Evolutionary conservation across 1,139 yeast species (phyloP).

Genomic region (Waltiozyma sp.): DNA sequence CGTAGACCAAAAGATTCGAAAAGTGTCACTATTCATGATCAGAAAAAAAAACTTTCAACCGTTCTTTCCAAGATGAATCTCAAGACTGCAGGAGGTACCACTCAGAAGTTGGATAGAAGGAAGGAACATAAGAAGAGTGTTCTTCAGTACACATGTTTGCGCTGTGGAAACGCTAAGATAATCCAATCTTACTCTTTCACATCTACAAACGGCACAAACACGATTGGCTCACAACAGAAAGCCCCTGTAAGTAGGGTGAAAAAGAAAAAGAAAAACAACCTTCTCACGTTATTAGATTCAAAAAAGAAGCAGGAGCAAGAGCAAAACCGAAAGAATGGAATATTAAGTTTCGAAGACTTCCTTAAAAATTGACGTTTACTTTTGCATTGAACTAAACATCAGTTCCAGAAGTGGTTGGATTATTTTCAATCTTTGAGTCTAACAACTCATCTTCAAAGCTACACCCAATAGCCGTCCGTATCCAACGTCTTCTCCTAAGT

Average conservation of each 20-base stretch:
- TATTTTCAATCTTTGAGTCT: background rate
- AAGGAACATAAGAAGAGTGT: background rate
- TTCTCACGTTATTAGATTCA: slow-evolving; percentile 27
- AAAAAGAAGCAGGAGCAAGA: slow-evolving; percentile 30
- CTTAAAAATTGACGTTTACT: slow-evolving; percentile 21
- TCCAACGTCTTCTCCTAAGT: slow-evolving; percentile 20
- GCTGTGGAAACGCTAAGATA: background rate
- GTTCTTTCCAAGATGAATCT: background rate
- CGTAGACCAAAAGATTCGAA: slow-evolving; percentile 12
- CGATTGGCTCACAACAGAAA: background rate
- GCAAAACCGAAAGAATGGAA: slow-evolving; percentile 20
- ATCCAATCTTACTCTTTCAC: background rate
- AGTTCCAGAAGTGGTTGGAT: background rate
- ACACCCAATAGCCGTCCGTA: background rate
- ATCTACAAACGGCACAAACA: background rate
- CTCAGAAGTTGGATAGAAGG: background rate
- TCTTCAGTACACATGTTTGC: background rate
- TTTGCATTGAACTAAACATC: background rate
- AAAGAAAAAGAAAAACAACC: slow-evolving; percentile 24
- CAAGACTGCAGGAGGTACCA: background rate
- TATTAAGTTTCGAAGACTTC: slow-evolving; percentile 39
- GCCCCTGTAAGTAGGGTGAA: slow-evolving; percentile 20
- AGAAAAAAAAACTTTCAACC: slow-evolving; percentile 9
- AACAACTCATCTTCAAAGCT: background rate
- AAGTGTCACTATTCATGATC: slow-evolving; percentile 3